These are phyloP conservation scores for Metrosideros polymorpha DNA, from an alignment of 441 rosid species.

Conservation along the genomic window DNA sequence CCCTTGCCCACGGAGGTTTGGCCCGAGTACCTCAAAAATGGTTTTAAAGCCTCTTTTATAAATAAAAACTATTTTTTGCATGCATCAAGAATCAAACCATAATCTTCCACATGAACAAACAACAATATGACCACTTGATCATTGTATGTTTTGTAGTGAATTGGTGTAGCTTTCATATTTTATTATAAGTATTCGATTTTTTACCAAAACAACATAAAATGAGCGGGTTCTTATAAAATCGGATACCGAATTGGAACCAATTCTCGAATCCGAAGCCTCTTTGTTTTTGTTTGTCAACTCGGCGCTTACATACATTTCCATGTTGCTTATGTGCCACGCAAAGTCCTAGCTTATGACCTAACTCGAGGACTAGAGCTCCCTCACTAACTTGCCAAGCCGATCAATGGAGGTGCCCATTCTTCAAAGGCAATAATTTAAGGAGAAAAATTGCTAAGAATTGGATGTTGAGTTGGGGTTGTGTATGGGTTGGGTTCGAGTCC, in stretches of 20 bases:
- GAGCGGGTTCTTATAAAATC: not conserved
- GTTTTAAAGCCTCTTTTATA: not conserved
- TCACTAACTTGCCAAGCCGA: rapidly evolving
- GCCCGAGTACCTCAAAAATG: not conserved
- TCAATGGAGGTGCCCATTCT: not conserved
- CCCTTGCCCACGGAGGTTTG: not conserved
- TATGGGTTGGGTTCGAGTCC: not conserved
- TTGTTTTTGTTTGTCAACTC: not conserved
- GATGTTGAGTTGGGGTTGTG: not conserved
- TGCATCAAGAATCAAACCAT: not conserved
- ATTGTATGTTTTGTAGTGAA: not conserved
- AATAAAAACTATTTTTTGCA: not conserved
- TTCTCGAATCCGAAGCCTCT: not conserved
- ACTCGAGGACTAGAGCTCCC: not conserved
- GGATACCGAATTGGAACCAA: not conserved
- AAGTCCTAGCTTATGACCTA: not conserved
- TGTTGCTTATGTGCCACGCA: not conserved
- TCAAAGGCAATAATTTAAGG: not conserved
- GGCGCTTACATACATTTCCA: not conserved
- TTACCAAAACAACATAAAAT: not conserved
- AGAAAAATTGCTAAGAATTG: not conserved
- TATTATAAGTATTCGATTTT: not conserved
- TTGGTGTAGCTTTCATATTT: not conserved
- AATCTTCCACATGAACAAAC: not conserved
- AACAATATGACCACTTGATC: not conserved